A percentile compares a stretch with the other conserved stretches of the same genome.
Conservation (phyloP, 768 basidiomycete species). For the Pulveroboletus sp. region DNA sequence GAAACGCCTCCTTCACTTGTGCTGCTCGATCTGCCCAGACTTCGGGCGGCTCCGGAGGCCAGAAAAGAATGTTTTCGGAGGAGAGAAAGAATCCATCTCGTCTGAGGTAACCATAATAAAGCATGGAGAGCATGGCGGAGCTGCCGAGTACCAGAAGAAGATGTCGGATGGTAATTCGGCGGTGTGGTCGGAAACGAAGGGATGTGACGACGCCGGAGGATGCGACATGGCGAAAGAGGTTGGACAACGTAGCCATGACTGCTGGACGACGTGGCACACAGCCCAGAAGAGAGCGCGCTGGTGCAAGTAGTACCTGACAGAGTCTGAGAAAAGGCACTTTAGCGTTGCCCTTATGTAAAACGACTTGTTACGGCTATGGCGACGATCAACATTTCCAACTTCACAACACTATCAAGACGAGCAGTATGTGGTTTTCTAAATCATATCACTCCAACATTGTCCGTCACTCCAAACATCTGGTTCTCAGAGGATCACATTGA, state of each 20-base stretch:
- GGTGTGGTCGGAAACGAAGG: background rate
- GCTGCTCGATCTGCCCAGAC: conserved; percentile 53
- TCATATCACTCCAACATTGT: too few relatives aligned
- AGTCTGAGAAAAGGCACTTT: background rate
- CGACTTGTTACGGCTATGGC: too few relatives aligned
- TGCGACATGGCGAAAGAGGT: conserved; percentile 1
- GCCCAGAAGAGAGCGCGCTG: too few relatives aligned
- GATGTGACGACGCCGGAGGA: background rate
- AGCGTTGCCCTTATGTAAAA: too few relatives aligned
- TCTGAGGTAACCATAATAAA: conserved; percentile 17
- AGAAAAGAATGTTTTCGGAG: background rate
- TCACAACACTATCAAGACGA: too few relatives aligned
- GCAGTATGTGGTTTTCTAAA: too few relatives aligned
- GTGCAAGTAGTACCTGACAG: background rate
- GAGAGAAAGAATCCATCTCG: background rate
- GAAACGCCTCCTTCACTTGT: conserved; percentile 58
- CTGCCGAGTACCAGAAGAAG: conserved; percentile 14
- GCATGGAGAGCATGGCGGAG: conserved; percentile 7
- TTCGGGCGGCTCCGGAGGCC: conserved; percentile 14
- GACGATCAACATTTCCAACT: too few relatives aligned
- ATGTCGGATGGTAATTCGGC: conserved; percentile 15
- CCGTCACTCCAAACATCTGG: background rate
- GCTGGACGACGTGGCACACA: too few relatives aligned
- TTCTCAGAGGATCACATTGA: conserved; percentile 1
- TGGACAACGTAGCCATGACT: conserved; percentile 1